Conservation (phyloP, 192 early-diverging fungal species). For the Umbelopsis sp. region DNA sequence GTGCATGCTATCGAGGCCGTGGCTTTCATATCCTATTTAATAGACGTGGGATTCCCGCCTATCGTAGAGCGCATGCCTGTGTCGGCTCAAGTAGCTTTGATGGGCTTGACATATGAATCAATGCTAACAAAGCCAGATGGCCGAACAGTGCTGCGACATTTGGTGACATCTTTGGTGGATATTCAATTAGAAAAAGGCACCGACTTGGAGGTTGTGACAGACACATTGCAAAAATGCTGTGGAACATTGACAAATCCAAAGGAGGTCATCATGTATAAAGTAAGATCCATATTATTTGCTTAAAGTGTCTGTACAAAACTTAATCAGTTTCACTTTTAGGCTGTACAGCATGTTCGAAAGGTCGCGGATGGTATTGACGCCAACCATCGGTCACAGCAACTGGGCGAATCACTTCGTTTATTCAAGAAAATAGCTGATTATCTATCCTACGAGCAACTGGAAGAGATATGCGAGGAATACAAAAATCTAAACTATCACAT, state of each 20-base stretch:
- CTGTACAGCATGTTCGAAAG: slow-evolving; percentile 12
- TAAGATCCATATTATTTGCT: neutral
- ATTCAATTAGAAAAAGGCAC: slow-evolving; percentile 40
- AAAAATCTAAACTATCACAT: slow-evolving; percentile 50
- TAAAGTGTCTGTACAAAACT: neutral
- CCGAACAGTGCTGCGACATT: slow-evolving; percentile 16
- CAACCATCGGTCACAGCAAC: neutral
- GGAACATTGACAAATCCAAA: slow-evolving; percentile 19
- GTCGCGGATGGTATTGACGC: slow-evolving; percentile 26
- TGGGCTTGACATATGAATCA: slow-evolving; percentile 25
- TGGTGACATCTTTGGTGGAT: slow-evolving; percentile 36
- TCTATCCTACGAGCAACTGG: slow-evolving; percentile 5
- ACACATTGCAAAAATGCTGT: slow-evolving; percentile 20
- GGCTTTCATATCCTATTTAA: slow-evolving; percentile 15
- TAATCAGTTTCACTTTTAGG: neutral
- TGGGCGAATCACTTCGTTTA: neutral
- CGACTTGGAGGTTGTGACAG: slow-evolving; percentile 40
- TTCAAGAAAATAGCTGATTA: slow-evolving; percentile 15
- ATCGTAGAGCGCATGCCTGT: slow-evolving; percentile 37
- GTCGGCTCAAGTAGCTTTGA: slow-evolving; percentile 48
- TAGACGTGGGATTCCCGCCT: neutral
- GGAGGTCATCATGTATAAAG: slow-evolving; percentile 35
- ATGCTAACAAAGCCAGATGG: slow-evolving; percentile 29
- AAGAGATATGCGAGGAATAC: slow-evolving; percentile 11
- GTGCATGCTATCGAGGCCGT: slow-evolving; percentile 27